Conservation (phyloP, 257 asterid genomes). For the Gentiana macrophylla region DNA sequence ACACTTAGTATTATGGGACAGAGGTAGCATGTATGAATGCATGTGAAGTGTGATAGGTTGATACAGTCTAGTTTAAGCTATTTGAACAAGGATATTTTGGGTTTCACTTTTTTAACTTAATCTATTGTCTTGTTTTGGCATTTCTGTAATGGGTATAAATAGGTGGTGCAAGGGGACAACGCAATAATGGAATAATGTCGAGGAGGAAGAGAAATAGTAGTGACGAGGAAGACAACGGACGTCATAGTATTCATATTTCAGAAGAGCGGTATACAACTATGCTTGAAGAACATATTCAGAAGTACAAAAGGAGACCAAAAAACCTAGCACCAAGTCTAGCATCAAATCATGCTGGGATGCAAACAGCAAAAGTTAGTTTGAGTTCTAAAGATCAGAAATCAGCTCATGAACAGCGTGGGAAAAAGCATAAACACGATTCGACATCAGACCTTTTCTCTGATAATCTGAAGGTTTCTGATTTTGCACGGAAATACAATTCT, state of each 20-base stretch:
- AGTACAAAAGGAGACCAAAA: conserved; percentile 67
- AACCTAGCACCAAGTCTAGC: conserved; percentile 51
- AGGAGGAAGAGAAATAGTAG: conserved; percentile 68
- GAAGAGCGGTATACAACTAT: conserved; percentile 85
- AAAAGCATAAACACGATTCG: conserved; percentile 49
- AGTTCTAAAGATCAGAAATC: conserved; percentile 52
- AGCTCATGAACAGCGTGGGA: conserved; percentile 50
- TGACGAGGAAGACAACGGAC: conserved; percentile 74
- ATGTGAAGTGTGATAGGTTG: too few species aligned
- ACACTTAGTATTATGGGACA: too few species aligned
- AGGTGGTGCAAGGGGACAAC: conserved; percentile 49
- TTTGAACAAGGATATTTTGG: conserved; percentile 2
- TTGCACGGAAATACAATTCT: conserved; percentile 49
- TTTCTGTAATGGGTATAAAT: conserved; percentile 11
- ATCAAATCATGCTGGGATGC: conserved; percentile 32
- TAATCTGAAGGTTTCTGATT: conserved; percentile 43
- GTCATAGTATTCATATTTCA: conserved; percentile 48
- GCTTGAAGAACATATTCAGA: conserved; percentile 93
- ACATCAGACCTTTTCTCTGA: conserved; percentile 45
- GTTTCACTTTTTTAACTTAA: conserved; percentile 9
- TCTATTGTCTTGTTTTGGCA: conserved; percentile 8
- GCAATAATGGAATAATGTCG: conserved; percentile 53
- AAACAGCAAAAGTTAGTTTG: conserved; percentile 30
- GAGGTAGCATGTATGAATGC: too few species aligned
- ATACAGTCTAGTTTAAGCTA: conserved; percentile 1